Conservation (phyloP, 2,329 filamentous ascomycete species). For the Claviceps pazoutovae region DNA sequence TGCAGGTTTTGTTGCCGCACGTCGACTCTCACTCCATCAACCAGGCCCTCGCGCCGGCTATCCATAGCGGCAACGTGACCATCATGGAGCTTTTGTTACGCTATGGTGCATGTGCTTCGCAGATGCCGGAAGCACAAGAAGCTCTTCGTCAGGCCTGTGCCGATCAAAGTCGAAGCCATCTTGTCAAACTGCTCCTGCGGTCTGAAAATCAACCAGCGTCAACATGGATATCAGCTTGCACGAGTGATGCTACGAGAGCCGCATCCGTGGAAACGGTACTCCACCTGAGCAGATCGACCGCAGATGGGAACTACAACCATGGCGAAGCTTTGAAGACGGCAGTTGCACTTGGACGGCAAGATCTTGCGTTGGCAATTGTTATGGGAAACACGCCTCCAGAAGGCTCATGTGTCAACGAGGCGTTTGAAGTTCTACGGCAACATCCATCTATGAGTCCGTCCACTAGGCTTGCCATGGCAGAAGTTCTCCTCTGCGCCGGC, state of each 20-base stretch:
- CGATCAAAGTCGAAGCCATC: constrained; percentile 27
- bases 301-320: constrained; percentile 37
- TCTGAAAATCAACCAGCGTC: constrained; percentile 33
- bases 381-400: constrained; percentile 38
- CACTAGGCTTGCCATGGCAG: constrained; percentile 37
- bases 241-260: constrained; percentile 36
- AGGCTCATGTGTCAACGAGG: constrained; percentile 31
- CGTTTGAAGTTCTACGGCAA: constrained; percentile 33
- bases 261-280: constrained; percentile 37
- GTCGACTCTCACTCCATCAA: constrained; percentile 38
- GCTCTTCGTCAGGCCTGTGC: constrained; percentile 39
- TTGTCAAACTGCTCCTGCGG: constrained; percentile 34
- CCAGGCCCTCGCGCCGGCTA: constrained; percentile 32
- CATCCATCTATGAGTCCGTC: constrained; percentile 32
- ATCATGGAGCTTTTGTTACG: constrained; percentile 34
- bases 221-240: constrained; percentile 31
- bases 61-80: constrained; percentile 27
- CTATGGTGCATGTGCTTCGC: constrained; percentile 35
- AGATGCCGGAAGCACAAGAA: constrained; percentile 35
- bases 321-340: constrained; percentile 39
- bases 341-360: constrained; percentile 32
- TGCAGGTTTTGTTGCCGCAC: constrained; percentile 38
- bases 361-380: constrained; percentile 41
- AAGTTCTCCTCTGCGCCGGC: constrained; percentile 44
- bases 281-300: constrained; percentile 35